A percentile compares a stretch with the other conserved stretches of the same genome.
Conservation (phyloP, 306 rosid species). For the Vigna hirtella region DNA sequence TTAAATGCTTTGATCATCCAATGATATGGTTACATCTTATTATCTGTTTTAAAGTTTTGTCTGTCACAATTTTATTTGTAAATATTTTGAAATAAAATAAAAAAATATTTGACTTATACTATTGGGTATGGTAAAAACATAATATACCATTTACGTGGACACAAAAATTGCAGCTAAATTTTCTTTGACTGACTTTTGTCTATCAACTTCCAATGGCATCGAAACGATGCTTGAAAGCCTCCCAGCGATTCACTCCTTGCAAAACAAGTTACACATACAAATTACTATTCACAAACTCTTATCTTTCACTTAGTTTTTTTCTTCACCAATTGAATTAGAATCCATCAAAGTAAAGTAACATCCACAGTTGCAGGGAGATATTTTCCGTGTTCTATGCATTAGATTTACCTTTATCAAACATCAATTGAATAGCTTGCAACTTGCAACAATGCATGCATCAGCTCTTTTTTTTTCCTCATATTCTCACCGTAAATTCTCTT, state of each 20-base stretch:
- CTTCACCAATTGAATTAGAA: not conserved
- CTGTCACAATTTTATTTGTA: too few relatives aligned
- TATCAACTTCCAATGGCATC: not conserved
- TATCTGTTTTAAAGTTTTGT: too few relatives aligned
- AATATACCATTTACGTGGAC: too few relatives aligned
- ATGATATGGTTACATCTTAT: too few relatives aligned
- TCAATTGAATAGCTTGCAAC: conserved; percentile 14
- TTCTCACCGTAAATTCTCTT: not conserved
- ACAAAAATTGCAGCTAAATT: too few relatives aligned
- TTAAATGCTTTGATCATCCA: too few relatives aligned
- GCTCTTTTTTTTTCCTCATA: not conserved
- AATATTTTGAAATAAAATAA: too few relatives aligned
- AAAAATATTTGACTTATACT: too few relatives aligned
- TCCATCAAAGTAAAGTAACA: not conserved
- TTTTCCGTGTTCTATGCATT: not conserved
- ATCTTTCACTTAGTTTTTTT: conserved; percentile 3
- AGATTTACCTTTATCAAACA: conserved; percentile 15
- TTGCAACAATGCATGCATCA: conserved; percentile 35
- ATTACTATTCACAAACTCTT: too few relatives aligned
- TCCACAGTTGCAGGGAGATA: not conserved
- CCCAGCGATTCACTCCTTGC: too few relatives aligned
- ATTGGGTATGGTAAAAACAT: too few relatives aligned
- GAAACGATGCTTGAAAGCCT: not conserved
- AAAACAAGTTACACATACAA: not conserved
- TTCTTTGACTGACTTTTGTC: not conserved